Base-by-base conservation (phyloP, 352 stramenopile genomes). In the Phytophthora brassicae region DNA sequence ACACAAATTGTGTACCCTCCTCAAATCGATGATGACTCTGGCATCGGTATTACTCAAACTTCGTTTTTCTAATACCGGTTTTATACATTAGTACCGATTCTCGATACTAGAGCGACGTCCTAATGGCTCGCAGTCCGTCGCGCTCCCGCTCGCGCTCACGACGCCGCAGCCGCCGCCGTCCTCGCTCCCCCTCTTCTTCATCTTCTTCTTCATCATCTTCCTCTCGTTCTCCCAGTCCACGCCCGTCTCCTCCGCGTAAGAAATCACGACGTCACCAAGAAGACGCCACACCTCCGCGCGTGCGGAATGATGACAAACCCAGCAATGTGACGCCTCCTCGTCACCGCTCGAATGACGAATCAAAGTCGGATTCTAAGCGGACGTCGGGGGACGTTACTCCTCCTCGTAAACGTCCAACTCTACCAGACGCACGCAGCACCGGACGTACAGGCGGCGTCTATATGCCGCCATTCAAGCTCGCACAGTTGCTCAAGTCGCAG, bases 381-480 rank as follows among this genome's bases (percentile, higher is more conserved):
- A 48, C 8, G 35, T 29, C 60, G 36, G 48, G 65, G 47, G 43
- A 68, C 48, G 7, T 7, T 26, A 31, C 4, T 8, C 43, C 16
- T 0, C 50, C 64, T 5, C 35, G 47, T 7, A 59, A 50, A 29
- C 61, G 55, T 35, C 58, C 53, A 26, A 65, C 63, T 6, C 0
- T 66, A n/a, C 41, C 66, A 24, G 78, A 94, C 44, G 55, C 58
- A 0, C 73, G 74, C 26, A 70, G 31, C 23, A 69, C 55, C 9
- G 86, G 90, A 4, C 81, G 90, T 23, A 95, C 89, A 0, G 92
- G 90, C 12, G 92, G 92, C 19, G 87, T 98, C 17, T 98, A 98
- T 75, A 84, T 97, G 22, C 92, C 92, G 2, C 92, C 92, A 6
- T 97, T 97, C 67, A 97, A 97, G 71, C 73, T 97, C 16, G 91